Base-by-base conservation (phyloP, 2,329 filamentous ascomycete species). In the Xylaria sp. region DNA sequence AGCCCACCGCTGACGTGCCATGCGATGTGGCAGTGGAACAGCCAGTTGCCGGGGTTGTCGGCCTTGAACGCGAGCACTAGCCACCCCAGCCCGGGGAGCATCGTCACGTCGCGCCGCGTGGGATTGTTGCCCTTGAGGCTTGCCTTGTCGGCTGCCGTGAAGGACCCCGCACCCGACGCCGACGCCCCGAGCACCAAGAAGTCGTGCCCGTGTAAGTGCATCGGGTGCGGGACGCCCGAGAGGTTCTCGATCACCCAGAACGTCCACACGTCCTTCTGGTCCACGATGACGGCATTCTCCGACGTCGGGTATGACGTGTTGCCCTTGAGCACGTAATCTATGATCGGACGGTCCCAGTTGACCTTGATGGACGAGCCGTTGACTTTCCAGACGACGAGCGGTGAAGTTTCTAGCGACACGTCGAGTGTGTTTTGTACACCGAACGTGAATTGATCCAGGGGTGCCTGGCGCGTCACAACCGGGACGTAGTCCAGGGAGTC, bases 1-100 rank as follows among this genome's bases (percentile, higher is more conserved):
- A 88, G 79, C 36, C 84, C 85, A 65, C 81, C 80, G 64, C 75
- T 77, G 27, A 84, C 79, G 72, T 87, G 85, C 84, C 81, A 85
- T 17, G 82, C 82, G 65, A 85, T 84, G 73, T 85, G 82, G 75
- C 82, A 84, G 72, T 84, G 82, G 75, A 84, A 76, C 36, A 83
- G 72, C 82, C 82, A 84, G 34, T 79, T 75, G 55, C 85, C 85
- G 0, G 85, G 85, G 71, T 87, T 86, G 73, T 87, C 82, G 0
- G 82, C 79, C 53, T 76, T 73, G 75, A 85, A 86, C 0, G 82
- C 84, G 45, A 87, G 75, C 4, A 83, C 81, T 6, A 86, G 68
- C 75, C 82, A 83, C 0, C 84, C 85, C 9, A 70, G 73, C 1
- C 73, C 75, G 0, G 82, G 81, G 4, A 86, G 74, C 67, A 82